Conservation (phyloP, 2,329 filamentous ascomycete species). For the Nothophaeocryptopus gaeumannii region DNA sequence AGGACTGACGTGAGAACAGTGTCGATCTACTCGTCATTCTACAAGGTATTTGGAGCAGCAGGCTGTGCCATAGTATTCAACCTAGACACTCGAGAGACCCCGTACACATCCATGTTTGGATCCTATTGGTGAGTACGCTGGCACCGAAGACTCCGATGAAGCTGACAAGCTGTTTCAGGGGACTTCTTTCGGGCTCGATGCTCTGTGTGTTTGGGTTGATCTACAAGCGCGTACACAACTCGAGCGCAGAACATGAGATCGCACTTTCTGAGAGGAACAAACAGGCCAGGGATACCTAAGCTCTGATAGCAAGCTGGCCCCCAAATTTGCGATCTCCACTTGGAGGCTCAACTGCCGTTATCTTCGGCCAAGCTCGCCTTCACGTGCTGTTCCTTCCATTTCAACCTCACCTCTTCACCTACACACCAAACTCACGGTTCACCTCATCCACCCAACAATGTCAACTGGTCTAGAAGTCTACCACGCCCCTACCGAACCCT, state of each 20-base stretch:
- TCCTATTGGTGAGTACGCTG: background rate
- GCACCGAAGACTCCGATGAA: background rate
- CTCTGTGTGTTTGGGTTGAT: background rate
- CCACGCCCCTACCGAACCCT: background rate
- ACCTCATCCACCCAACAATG: background rate
- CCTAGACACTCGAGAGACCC: background rate
- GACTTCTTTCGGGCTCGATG: constrained; percentile 1
- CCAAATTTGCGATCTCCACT: too few species aligned
- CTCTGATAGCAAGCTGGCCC: too few species aligned
- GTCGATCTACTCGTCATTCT: constrained; percentile 2
- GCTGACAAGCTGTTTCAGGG: background rate
- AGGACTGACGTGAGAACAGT: background rate
- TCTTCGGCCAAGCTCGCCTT: too few species aligned
- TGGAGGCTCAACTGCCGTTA: too few species aligned
- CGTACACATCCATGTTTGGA: background rate
- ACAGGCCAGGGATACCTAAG: too few species aligned
- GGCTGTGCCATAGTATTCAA: constrained; percentile 4
- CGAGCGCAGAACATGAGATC: background rate
- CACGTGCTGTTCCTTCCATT: too few species aligned
- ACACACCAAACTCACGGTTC: too few species aligned
- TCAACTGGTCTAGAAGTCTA: constrained; percentile 5
- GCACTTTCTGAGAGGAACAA: too few species aligned
- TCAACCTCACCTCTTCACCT: too few species aligned
- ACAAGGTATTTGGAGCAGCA: constrained; percentile 1
- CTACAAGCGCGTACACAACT: background rate